Evolutionary conservation across 2,329 filamentous ascomycete genomes (phyloP).

Genomic region (Zymoseptoria brevis): DNA sequence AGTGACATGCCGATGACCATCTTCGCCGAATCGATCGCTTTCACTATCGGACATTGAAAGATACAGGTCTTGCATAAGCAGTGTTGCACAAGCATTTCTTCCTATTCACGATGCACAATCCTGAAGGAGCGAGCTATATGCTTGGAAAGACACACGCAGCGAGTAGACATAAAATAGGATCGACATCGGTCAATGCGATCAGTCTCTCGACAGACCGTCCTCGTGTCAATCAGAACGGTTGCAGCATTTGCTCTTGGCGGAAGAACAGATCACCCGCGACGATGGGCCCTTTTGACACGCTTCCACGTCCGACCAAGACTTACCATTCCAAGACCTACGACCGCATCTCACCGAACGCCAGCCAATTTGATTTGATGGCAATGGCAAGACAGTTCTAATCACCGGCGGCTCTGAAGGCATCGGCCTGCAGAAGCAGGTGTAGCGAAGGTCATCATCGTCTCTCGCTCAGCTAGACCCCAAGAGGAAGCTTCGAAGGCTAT

Average conservation of each 20-base stretch:
- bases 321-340: slow-evolving; percentile 18
- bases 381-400: slow-evolving; percentile 21
- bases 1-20: too few species aligned
- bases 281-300: slow-evolving; percentile 5
- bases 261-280: neutral
- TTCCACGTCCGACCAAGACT: slow-evolving; percentile 16
- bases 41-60: neutral
- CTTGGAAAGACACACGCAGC: neutral
- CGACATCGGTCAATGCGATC: neutral
- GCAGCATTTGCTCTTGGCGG: neutral
- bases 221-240: neutral
- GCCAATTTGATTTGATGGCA: slow-evolving; percentile 19
- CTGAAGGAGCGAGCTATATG: neutral
- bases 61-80: neutral
- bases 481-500: slow-evolving; percentile 32
- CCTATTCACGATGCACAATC: neutral
- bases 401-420: slow-evolving; percentile 21
- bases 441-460: slow-evolving; percentile 16
- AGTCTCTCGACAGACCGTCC: neutral
- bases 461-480: slow-evolving; percentile 25
- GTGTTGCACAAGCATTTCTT: neutral
- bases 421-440: slow-evolving; percentile 20
- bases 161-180: neutral
- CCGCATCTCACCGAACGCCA: slow-evolving; percentile 14
- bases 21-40: too few species aligned